Percentiles rank a stretch among this genome's conserved stretches.
Conservation (phyloP, 352 stramenopile species). For the Aphanomyces invadans region DNA sequence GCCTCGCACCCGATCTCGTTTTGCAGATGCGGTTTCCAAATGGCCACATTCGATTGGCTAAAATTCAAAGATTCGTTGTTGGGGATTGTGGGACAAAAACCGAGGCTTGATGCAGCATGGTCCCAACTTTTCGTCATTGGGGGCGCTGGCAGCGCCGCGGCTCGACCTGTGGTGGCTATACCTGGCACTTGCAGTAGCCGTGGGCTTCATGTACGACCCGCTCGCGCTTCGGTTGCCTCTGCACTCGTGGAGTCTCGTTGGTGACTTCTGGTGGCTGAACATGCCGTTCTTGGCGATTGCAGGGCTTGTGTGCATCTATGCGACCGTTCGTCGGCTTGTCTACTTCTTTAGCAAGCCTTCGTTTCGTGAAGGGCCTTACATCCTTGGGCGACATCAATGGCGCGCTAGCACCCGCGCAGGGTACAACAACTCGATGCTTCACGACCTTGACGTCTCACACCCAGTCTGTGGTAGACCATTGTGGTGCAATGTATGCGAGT, state of each 20-base stretch:
- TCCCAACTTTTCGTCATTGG: not conserved
- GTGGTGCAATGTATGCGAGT: slow-evolving; percentile 78
- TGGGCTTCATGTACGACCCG: slow-evolving; percentile 1
- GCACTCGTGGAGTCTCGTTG: not conserved
- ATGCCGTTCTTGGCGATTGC: slow-evolving; percentile 29
- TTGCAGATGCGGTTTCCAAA: not conserved
- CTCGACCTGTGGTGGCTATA: not conserved
- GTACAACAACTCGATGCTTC: slow-evolving; percentile 26
- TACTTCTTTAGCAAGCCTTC: slow-evolving; percentile 77
- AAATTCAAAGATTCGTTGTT: not conserved
- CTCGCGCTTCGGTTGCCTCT: not conserved
- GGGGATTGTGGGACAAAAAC: not conserved
- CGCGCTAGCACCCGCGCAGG: slow-evolving; percentile 61
- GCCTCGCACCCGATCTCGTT: too few relatives aligned
- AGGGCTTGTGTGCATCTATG: slow-evolving; percentile 41
- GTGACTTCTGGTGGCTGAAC: slow-evolving; percentile 9
- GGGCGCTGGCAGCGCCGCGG: not conserved
- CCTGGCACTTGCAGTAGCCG: not conserved
- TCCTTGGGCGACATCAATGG: slow-evolving; percentile 66
- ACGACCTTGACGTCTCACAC: not conserved
- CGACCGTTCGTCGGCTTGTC: slow-evolving; percentile 58
- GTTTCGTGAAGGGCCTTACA: slow-evolving; percentile 69
- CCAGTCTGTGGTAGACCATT: slow-evolving; percentile 34
- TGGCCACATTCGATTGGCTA: not conserved
- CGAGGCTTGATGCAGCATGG: not conserved